Conservation (phyloP, 495 filamentous ascomycete genomes). For the Astrothelium subdiscretum region DNA sequence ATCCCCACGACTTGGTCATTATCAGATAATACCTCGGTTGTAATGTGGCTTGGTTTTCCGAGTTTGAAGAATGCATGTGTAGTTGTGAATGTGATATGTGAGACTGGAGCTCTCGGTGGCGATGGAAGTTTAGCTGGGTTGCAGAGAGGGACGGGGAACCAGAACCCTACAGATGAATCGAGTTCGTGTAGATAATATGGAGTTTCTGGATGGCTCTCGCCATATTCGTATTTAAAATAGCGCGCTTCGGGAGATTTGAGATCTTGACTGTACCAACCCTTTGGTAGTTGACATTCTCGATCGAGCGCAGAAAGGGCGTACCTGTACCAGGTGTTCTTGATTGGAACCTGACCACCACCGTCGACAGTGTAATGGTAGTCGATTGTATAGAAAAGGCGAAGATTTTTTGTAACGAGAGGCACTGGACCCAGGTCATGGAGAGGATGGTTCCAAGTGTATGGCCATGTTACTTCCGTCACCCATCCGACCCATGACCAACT, state of each 20-base stretch:
- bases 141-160: neutral
- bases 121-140: neutral
- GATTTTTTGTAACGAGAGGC: neutral
- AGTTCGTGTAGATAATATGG: neutral
- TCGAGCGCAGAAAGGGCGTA: neutral
- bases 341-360: neutral
- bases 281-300: neutral
- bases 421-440: neutral
- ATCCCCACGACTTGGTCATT: neutral
- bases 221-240: neutral
- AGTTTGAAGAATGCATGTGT: neutral
- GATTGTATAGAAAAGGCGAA: slow-evolving; percentile 1
- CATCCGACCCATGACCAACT: slow-evolving; percentile 15
- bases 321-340: neutral
- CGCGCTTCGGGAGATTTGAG: neutral
- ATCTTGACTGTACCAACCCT: neutral
- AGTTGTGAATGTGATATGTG: neutral
- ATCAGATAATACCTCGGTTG: neutral
- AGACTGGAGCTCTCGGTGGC: neutral
- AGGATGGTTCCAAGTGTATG: neutral
- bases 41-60: neutral
- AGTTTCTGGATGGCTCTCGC: neutral
- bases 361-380: neutral
- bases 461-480: neutral
- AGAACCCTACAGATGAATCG: neutral